Conservation (phyloP, 345 rosid genomes). For the Murraya koenigii region DNA sequence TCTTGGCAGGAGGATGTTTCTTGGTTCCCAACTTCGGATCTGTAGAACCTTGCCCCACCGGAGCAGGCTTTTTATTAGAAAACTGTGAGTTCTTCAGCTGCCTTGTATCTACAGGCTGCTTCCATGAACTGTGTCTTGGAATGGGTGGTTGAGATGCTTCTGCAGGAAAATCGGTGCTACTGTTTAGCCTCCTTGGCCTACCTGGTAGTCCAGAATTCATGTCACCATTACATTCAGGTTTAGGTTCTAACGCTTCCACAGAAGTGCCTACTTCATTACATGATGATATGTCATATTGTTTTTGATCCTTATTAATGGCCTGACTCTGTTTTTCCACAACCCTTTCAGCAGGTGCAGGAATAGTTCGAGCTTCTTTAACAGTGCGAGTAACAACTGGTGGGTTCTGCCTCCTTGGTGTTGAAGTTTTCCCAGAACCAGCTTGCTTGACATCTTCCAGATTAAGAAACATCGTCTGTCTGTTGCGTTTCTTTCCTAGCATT, state of each 20-base stretch:
- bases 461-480: conserved; percentile 87
- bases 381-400: conserved; percentile 61
- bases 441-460: conserved; percentile 94
- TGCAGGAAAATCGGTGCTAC: conserved; percentile 50
- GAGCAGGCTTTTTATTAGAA: conserved; percentile 54
- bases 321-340: conserved; percentile 50
- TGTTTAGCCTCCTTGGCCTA: conserved; percentile 62
- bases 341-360: conserved; percentile 47
- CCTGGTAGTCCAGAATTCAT: conserved; percentile 38
- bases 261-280: conserved; percentile 47
- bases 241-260: conserved; percentile 50
- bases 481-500: conserved; percentile 97
- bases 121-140: conserved; percentile 81
- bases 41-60: conserved; percentile 50
- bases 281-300: conserved; percentile 47
- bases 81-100: conserved; percentile 47
- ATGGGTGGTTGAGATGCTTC: conserved; percentile 51
- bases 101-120: conserved; percentile 63
- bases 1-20: conserved; percentile 65
- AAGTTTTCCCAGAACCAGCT: conserved; percentile 66
- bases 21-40: conserved; percentile 72
- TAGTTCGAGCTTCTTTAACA: conserved; percentile 65
- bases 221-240: conserved; percentile 70
- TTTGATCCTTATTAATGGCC: conserved; percentile 51
- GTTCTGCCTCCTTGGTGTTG: conserved; percentile 77